These are phyloP conservation scores for Hygrophila difformis DNA, from an alignment of 257 asterid genomes.

Conservation along the genomic window DNA sequence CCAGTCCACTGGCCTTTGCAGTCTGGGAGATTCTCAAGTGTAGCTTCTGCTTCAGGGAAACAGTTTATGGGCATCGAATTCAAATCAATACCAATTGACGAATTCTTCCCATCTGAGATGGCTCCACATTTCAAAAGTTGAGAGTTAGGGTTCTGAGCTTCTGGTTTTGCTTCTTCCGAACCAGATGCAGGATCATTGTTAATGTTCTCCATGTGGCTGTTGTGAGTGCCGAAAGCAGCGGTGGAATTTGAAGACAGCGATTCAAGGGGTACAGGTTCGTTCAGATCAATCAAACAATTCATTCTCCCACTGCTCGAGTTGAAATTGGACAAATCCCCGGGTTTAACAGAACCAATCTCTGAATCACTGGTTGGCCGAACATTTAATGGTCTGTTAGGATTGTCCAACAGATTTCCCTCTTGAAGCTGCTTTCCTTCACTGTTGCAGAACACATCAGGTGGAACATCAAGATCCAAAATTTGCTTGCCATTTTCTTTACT, in stretches of 20 bases:
- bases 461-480: constrained; percentile 39
- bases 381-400: constrained; percentile 11
- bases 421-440: constrained; percentile 26
- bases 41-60: constrained; percentile 19
- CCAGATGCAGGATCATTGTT: constrained; percentile 13
- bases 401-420: constrained; percentile 11
- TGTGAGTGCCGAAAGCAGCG: constrained; percentile 20
- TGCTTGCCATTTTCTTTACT: constrained; percentile 21
- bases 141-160: constrained; percentile 12
- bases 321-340: constrained; percentile 20
- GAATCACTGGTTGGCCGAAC: constrained; percentile 18
- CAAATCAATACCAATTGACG: constrained; percentile 29
- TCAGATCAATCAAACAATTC: constrained; percentile 46
- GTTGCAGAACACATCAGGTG: constrained; percentile 26
- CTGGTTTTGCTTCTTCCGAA: constrained; percentile 20
- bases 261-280: constrained; percentile 45
- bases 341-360: constrained; percentile 17
- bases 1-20: constrained; percentile 15
- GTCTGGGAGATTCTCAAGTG: constrained; percentile 13
- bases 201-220: constrained; percentile 16
- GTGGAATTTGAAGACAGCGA: constrained; percentile 22
- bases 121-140: constrained; percentile 14
- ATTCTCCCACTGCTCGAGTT: constrained; percentile 20
- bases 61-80: constrained; percentile 30
- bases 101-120: constrained; percentile 19